Conservation (phyloP, 2,329 filamentous ascomycete genomes). For the Alternaria sp. region DNA sequence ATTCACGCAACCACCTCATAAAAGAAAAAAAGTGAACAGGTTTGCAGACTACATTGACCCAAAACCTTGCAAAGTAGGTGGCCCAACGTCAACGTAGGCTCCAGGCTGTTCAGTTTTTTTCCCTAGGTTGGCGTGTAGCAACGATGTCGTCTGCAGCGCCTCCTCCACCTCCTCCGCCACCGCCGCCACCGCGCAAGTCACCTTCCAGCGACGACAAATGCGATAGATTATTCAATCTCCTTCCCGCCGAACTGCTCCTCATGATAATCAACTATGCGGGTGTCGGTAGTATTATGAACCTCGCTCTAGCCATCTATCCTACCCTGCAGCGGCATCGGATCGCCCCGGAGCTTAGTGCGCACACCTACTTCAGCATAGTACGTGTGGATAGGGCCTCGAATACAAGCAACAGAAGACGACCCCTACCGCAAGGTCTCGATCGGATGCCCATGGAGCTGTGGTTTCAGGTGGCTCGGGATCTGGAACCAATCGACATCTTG, state of each 20-base stretch:
- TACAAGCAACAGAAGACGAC: not conserved
- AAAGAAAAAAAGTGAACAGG: too few relatives aligned
- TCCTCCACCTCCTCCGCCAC: conserved; percentile 26
- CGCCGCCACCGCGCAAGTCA: conserved; percentile 19
- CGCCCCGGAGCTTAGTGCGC: conserved; percentile 34
- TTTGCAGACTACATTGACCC: too few relatives aligned
- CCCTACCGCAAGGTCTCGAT: conserved; percentile 3
- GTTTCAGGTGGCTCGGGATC: conserved; percentile 46
- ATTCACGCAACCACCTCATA: too few relatives aligned
- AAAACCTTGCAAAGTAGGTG: too few relatives aligned
- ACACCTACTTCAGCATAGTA: conserved; percentile 34
- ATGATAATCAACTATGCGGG: conserved; percentile 52
- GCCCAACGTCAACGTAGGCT: too few relatives aligned
- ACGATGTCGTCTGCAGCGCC: conserved; percentile 22
- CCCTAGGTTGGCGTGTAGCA: too few relatives aligned
- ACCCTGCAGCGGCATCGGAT: conserved; percentile 48
- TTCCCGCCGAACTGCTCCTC: conserved; percentile 57
- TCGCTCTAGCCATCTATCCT: conserved; percentile 56
- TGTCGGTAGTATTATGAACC: conserved; percentile 51
- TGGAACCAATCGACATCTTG: conserved; percentile 48
- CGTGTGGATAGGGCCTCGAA: not conserved
- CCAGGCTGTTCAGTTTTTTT: too few relatives aligned
- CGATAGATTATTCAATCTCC: conserved; percentile 40
- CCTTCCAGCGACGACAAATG: not conserved
- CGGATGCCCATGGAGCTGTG: conserved; percentile 51